Base-by-base conservation (phyloP, 208 protist species). In the Trypanosoma cruzi region DNA sequence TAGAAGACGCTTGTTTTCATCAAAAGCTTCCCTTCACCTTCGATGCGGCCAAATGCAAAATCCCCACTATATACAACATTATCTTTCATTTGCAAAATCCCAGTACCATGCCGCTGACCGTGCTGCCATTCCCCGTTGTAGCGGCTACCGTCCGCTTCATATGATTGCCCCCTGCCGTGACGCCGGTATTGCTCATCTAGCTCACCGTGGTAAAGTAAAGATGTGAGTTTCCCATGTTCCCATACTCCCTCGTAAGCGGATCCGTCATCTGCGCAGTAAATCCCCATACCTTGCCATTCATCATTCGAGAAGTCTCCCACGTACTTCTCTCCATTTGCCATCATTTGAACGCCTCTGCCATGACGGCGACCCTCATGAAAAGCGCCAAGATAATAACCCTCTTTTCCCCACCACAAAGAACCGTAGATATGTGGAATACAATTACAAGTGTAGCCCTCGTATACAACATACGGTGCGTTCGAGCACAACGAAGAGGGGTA, bases 41-140 rank as follows among this genome's bases (percentile, higher is more conserved):
- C 75, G n/a, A 88, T 83, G 46, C 44, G 64, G 16, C 80, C 79
- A 54, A 76, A 65, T 16, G 70, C 62, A 72, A 96, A 96, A 34
- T 77, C 75, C 26, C 90, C 90, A 60, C 79, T 92, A 76, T 94
- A 96, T 42, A 93, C 66, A 48, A 63, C 62, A 28, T 76, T 83
- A 55, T 82, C 69, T 11, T 44, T 46, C n/a, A 64, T 13, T 29
- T 84, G 64, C 22, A 95, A 69, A 65, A 94, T 80, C 22, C 92
- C 92, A 0, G 75, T 92, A 49, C 92, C 92, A 58, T 95, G 88
- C 32, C 81, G 74, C 54, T 85, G 29, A 0, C 85, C 88, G n/a
- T 82, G 71, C 53, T 53, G 36, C 92, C 92, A 97, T 72, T 97
- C 82, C 2, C 92, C 92, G 60, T 97, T 95, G 77, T 97, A 97